Conservation (phyloP, 1,139 yeast species). For the Zhuliangozyma blackwelliae region DNA sequence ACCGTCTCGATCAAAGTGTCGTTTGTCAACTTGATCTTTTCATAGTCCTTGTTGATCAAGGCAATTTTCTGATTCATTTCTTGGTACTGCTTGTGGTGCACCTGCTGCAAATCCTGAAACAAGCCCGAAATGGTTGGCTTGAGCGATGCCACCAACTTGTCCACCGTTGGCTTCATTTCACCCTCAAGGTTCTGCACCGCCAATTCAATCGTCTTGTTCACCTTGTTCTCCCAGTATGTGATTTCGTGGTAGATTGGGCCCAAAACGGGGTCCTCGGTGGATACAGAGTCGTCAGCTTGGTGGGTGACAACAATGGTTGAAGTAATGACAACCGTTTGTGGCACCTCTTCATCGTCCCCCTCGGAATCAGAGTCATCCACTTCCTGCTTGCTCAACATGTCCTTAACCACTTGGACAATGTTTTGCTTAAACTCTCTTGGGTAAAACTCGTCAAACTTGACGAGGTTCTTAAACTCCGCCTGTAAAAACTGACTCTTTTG, state of each 20-base stretch:
- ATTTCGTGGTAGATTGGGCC: slow-evolving; percentile 26
- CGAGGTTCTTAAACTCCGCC: slow-evolving; percentile 25
- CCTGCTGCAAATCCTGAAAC: slow-evolving; percentile 40
- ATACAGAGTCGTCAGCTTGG: slow-evolving; percentile 6
- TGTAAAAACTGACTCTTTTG: slow-evolving; percentile 21
- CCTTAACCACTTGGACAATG: slow-evolving; percentile 20
- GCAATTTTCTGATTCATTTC: slow-evolving; percentile 42
- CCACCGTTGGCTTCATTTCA: slow-evolving; percentile 37
- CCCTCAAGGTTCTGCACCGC: slow-evolving; percentile 38
- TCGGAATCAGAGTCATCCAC: background rate
- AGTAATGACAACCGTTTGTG: slow-evolving; percentile 23
- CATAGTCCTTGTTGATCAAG: slow-evolving; percentile 48
- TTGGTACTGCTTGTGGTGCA: slow-evolving; percentile 42
- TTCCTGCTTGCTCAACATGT: slow-evolving; percentile 13
- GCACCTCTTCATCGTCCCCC: slow-evolving; percentile 14
- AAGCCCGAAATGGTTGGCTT: slow-evolving; percentile 35
- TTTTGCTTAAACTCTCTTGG: slow-evolving; percentile 9
- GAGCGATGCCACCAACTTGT: slow-evolving; percentile 25
- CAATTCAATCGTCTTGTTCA: slow-evolving; percentile 38
- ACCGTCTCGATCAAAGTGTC: slow-evolving; percentile 31
- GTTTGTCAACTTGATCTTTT: slow-evolving; percentile 37
- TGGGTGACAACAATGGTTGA: slow-evolving; percentile 26
- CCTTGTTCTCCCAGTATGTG: slow-evolving; percentile 29
- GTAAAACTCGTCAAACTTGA: slow-evolving; percentile 18
- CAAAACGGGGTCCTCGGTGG: slow-evolving; percentile 12